Base-by-base conservation (phyloP, 2,329 filamentous ascomycete genomes). In the Pseudogymnoascus sp. region DNA sequence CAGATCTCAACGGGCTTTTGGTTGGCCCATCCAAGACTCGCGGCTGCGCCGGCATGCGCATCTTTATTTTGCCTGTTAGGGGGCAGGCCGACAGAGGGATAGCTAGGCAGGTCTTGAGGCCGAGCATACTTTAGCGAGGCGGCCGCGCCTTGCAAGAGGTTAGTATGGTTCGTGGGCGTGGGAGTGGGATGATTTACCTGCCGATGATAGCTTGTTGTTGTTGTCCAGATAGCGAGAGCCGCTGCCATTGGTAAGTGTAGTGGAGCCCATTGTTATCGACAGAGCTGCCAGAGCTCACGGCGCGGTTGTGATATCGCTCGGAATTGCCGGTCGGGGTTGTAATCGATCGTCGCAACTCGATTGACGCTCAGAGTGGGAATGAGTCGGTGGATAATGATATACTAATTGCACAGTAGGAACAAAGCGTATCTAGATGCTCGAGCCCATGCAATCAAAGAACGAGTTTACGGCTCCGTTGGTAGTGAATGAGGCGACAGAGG, bases 61-160 rank as follows among this genome's bases (percentile, higher is more conserved):
- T 75, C 77, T 56, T 78, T 75, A 63, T 77, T 77, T 59, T 79
- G 72, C 8, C 47, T 25, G n/a, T 16, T 40, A 2, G 35, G 35
- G 4, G 59, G 59, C 44, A 91, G 79, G 38, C 89, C 88, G 63
- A 80, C 73, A 8, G 87, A 86, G 11, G 90, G 89, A 70, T 82
- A 93, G 70, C 87, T 89, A 38, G 90, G 90, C 21, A 94, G 82
- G 69, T 90, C 86, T 70, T 85, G 80, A 47, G 89, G 84, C 70
- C 84, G 82, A 65, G 89, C 89, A 78, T 91, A 89, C 73, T 86
- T 88, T 65, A 92, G 77, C 10, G 82, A 84, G 60, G 82, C 75
- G 18, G 83, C 83, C 62, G 83, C 83, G 67, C 83, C 83, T 85
- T 66, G 62, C 21, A 28, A 33, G 2, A 31, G 11, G 37, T 62